phyloP scores from a whole-genome alignment of 108 stramenopile genomes.

The Bacterosira constricta region DNA sequence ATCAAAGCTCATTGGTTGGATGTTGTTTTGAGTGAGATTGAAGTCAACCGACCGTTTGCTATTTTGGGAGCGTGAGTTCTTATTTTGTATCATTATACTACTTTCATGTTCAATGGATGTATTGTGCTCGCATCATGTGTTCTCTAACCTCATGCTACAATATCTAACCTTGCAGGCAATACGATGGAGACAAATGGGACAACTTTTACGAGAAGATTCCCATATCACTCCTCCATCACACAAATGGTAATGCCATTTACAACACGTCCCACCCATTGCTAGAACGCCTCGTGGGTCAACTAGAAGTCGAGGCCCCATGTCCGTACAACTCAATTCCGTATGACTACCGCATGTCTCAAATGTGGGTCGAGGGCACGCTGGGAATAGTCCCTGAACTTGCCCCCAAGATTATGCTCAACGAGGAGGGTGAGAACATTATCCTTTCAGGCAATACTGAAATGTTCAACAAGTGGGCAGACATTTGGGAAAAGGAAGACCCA shows the following conservation, averaged over 20 bases:
- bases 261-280: constrained; percentile 69
- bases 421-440: constrained; percentile 68
- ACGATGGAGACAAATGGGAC: constrained; percentile 76
- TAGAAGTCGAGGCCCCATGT: constrained; percentile 67
- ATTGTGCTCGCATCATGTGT: constrained; percentile 9
- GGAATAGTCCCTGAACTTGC: constrained; percentile 55
- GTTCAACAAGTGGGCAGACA: constrained; percentile 63
- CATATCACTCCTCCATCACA: constrained; percentile 62
- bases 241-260: constrained; percentile 78
- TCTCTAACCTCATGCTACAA: neutral
- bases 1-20: constrained; percentile 73
- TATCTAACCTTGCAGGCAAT: constrained; percentile 20
- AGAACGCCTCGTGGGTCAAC: constrained; percentile 61
- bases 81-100: neutral
- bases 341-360: constrained; percentile 75
- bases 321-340: constrained; percentile 73
- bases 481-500: constrained; percentile 49
- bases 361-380: constrained; percentile 67
- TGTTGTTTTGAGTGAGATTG: constrained; percentile 57
- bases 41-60: constrained; percentile 59
- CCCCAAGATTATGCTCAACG: constrained; percentile 68
- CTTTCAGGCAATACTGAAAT: constrained; percentile 56
- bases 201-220: constrained; percentile 70
- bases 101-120: neutral
- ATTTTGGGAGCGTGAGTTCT: constrained; percentile 68